Percentiles rank a stretch among this genome's conserved stretches.
phyloP scores from a whole-genome alignment of 2,329 filamentous ascomycete species.

The Claviceps capensis region DNA sequence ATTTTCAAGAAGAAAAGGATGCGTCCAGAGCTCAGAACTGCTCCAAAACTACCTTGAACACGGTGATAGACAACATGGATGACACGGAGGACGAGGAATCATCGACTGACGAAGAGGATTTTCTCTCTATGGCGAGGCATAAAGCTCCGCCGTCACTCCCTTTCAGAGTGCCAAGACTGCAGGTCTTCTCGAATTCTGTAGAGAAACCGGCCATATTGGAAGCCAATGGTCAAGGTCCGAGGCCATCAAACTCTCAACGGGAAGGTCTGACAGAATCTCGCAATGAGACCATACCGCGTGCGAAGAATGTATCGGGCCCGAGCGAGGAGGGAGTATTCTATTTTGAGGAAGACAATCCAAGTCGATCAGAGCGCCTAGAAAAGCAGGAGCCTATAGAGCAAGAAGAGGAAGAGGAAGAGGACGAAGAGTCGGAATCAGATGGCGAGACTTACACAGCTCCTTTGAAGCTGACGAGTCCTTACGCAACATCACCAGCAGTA shows the following conservation, averaged over 20 bases:
- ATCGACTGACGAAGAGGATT: constrained; percentile 28
- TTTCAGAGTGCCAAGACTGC: neutral
- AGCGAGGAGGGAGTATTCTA: constrained; percentile 29
- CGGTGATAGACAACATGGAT: neutral
- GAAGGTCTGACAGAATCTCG: neutral
- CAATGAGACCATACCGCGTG: neutral
- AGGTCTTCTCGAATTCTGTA: constrained; percentile 14
- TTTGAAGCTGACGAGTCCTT: constrained; percentile 12
- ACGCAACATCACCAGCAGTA: constrained; percentile 31
- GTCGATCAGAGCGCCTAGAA: constrained; percentile 9
- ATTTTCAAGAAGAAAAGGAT: neutral
- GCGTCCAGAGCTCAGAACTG: neutral
- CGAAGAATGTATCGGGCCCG: constrained; percentile 6
- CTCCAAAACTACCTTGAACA: too few relatives aligned
- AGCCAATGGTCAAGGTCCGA: neutral
- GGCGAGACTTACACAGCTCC: neutral
- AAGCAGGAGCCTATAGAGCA: neutral
- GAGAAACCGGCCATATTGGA: constrained; percentile 3
- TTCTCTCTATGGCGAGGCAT: constrained; percentile 24
- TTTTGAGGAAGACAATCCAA: constrained; percentile 27
- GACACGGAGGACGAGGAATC: constrained; percentile 13
- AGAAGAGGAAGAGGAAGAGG: neutral
- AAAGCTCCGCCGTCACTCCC: neutral
- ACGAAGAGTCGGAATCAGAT: neutral
- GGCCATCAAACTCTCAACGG: neutral